A percentile compares a stretch with the other conserved stretches of the same genome.
Evolutionary conservation across 116 monocot genomes (phyloP).

Genomic region (Iris pallida): DNA sequence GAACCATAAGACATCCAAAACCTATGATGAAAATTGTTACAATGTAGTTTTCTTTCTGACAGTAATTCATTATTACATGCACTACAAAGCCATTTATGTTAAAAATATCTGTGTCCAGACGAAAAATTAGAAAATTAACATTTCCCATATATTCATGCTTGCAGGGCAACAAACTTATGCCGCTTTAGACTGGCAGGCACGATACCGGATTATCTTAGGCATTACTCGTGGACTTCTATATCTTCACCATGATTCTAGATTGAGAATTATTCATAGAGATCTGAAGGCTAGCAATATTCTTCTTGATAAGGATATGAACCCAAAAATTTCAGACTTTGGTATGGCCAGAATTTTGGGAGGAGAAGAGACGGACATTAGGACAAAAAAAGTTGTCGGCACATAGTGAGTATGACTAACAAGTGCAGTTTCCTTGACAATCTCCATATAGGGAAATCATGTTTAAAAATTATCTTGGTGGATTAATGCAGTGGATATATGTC

Average conservation of each 20-base stretch:
- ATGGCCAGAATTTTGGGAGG: neutral
- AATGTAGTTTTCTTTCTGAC: neutral
- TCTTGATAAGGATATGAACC: neutral
- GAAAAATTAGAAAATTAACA: neutral
- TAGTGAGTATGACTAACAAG: neutral
- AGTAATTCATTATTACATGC: neutral
- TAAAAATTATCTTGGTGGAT: neutral
- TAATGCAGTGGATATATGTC: slow-evolving; percentile 3
- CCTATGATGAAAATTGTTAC: too few species aligned
- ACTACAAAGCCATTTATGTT: too few species aligned
- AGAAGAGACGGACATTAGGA: neutral
- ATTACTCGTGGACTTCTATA: slow-evolving; percentile 2
- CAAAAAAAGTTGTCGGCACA: neutral
- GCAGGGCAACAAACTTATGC: neutral
- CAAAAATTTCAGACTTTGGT: neutral
- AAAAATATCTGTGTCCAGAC: too few species aligned
- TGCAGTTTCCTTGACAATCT: neutral
- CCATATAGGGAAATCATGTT: neutral
- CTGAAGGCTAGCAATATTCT: neutral
- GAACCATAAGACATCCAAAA: too few species aligned
- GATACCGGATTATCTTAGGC: neutral
- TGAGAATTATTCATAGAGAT: slow-evolving; percentile 4
- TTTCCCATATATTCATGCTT: neutral
- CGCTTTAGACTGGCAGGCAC: neutral
- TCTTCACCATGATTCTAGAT: slow-evolving; percentile 6